A percentile compares a stretch with the other conserved stretches of the same genome.
phyloP scores from a whole-genome alignment of 2,329 filamentous ascomycete species.

The Pseudocercospora macadamiae region DNA sequence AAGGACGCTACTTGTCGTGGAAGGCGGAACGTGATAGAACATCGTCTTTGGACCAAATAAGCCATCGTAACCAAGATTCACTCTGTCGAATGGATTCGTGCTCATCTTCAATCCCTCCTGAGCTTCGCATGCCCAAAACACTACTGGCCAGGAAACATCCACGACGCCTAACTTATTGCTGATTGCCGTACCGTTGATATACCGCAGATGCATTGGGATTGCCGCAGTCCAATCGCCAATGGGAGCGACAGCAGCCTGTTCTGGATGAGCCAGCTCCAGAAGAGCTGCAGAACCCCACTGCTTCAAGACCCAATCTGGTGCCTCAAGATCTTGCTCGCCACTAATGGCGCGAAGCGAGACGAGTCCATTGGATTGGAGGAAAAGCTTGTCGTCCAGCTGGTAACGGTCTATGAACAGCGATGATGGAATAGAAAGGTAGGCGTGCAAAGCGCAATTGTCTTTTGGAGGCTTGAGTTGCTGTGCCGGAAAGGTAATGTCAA shows the following conservation, averaged over 20 bases:
- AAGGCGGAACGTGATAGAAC: conserved; percentile 71
- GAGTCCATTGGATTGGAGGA: conserved; percentile 80
- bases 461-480: conserved; percentile 49
- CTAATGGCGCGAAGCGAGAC: conserved; percentile 67
- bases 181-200: conserved; percentile 54
- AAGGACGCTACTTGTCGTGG: conserved; percentile 17
- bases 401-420: conserved; percentile 85
- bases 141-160: conserved; percentile 70
- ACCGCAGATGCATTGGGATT: conserved; percentile 84
- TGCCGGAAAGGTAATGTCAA: conserved; percentile 67
- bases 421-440: conserved; percentile 81
- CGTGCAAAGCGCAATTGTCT: conserved; percentile 71
- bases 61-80: conserved; percentile 82
- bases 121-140: conserved; percentile 88
- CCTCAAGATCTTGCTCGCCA: conserved; percentile 84
- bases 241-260: background rate
- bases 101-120: conserved; percentile 68
- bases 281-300: conserved; percentile 80
- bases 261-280: conserved; percentile 64
- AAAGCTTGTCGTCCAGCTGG: conserved; percentile 75
- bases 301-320: conserved; percentile 76
- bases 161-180: conserved; percentile 33
- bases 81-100: conserved; percentile 81
- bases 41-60: conserved; percentile 75
- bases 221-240: conserved; percentile 61